phyloP scores from a whole-genome alignment of 345 rosid species.

The Salix caprea region DNA sequence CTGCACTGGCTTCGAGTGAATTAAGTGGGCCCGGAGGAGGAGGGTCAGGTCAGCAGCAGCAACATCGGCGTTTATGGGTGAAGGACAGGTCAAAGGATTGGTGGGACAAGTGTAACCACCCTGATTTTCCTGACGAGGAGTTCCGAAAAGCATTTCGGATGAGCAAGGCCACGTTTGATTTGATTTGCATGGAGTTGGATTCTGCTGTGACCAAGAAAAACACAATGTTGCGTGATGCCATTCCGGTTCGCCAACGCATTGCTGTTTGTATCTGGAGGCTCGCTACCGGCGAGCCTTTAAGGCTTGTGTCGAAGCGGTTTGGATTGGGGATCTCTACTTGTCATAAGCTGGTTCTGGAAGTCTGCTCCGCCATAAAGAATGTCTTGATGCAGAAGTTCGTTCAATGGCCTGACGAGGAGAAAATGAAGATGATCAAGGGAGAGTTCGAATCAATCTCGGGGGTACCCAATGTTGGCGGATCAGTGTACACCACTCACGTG shows the following conservation, averaged over 20 bases:
- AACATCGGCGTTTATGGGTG: constrained; percentile 66
- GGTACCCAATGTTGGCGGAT: constrained; percentile 62
- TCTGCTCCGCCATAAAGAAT: constrained; percentile 60
- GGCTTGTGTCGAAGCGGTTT: constrained; percentile 75
- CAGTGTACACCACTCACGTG: constrained; percentile 77
- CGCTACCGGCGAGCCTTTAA: constrained; percentile 76
- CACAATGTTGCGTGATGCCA: constrained; percentile 81
- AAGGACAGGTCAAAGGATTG: constrained; percentile 79
- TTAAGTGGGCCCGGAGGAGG: neutral
- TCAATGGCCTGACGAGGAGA: constrained; percentile 60
- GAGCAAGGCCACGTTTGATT: constrained; percentile 69
- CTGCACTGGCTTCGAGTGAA: constrained; percentile 8
- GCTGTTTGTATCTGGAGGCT: constrained; percentile 90
- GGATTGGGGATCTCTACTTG: constrained; percentile 86
- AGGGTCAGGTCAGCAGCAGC: constrained; percentile 22
- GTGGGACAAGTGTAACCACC: constrained; percentile 70
- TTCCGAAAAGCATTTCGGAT: constrained; percentile 66
- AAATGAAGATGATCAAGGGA: constrained; percentile 32
- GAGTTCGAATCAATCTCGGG: constrained; percentile 47
- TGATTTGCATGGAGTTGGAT: constrained; percentile 72
- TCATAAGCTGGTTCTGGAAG: constrained; percentile 79
- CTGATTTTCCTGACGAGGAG: constrained; percentile 64
- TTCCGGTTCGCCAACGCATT: constrained; percentile 81
- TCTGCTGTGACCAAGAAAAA: constrained; percentile 74
- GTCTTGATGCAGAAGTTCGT: constrained; percentile 67